Conservation (phyloP, 768 basidiomycete species). For the Amanita phalloides region DNA sequence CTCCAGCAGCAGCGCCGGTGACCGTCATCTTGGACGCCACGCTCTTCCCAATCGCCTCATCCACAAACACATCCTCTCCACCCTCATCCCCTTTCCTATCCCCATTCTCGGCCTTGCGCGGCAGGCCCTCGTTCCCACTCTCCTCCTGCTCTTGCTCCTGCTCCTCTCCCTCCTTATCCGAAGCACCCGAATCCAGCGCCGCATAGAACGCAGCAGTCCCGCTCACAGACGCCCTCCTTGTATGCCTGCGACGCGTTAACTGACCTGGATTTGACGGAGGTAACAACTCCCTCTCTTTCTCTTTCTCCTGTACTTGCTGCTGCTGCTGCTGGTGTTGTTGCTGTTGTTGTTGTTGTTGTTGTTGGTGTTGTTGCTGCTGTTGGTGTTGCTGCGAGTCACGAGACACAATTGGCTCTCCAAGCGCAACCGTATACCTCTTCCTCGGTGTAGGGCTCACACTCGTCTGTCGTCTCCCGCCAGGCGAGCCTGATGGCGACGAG, state of each 20-base stretch:
- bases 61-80: slow-evolving; percentile 31
- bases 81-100: slow-evolving; percentile 20
- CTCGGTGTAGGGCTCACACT: slow-evolving; percentile 67
- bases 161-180: not conserved
- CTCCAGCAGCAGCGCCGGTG: slow-evolving; percentile 1
- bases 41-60: slow-evolving; percentile 55
- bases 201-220: slow-evolving; percentile 29
- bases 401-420: slow-evolving; percentile 60
- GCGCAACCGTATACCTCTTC: slow-evolving; percentile 80
- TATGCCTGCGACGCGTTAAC: slow-evolving; percentile 5
- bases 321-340: not conserved
- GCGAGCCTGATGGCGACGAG: slow-evolving; percentile 25
- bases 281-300: too few relatives aligned
- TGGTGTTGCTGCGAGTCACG: slow-evolving; percentile 16
- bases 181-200: not conserved
- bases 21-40: slow-evolving; percentile 22
- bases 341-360: slow-evolving; percentile 14
- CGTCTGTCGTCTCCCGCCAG: slow-evolving; percentile 27
- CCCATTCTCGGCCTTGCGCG: slow-evolving; percentile 22
- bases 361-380: not conserved
- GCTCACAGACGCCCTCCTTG: slow-evolving; percentile 16
- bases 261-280: not conserved
- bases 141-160: slow-evolving; percentile 10
- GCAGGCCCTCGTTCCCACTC: too few relatives aligned
- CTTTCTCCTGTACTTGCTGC: too few relatives aligned